Evolutionary conservation across 257 asterid genomes (phyloP).

Genomic region (Cinchona pubescens): DNA sequence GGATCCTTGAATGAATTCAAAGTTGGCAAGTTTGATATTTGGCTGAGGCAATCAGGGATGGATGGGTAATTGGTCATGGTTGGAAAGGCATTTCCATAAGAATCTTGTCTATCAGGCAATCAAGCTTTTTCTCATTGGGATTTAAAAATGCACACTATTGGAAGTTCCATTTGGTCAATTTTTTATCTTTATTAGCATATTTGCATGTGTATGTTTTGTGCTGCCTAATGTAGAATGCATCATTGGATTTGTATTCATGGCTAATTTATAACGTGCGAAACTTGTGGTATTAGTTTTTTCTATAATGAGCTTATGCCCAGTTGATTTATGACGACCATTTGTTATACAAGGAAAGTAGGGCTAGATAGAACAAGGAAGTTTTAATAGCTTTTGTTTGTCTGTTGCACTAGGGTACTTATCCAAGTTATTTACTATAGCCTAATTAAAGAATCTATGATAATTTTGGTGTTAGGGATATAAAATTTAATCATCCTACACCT

Average conservation of each 20-base stretch:
- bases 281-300: not conserved
- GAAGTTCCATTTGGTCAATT: not conserved
- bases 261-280: not conserved
- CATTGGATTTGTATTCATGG: not conserved
- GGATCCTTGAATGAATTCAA: conserved; percentile 32
- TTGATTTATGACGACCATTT: not conserved
- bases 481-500: too few relatives aligned
- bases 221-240: not conserved
- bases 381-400: too few relatives aligned
- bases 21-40: conserved; percentile 26
- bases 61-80: conserved; percentile 35
- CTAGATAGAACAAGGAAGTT: too few relatives aligned
- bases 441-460: too few relatives aligned
- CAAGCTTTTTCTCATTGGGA: not conserved
- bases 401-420: too few relatives aligned
- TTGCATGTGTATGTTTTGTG: not conserved
- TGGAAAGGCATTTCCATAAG: conserved; percentile 32
- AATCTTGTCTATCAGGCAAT: not conserved
- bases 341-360: too few relatives aligned
- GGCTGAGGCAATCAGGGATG: conserved; percentile 42
- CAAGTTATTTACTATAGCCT: too few relatives aligned
- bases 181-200: not conserved
- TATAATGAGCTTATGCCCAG: not conserved
- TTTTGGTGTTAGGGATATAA: too few relatives aligned
- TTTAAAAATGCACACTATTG: too few relatives aligned